These are phyloP conservation scores for Colletotrichum sp. DNA, from an alignment of 2,329 filamentous ascomycete species.

Conservation along the genomic window DNA sequence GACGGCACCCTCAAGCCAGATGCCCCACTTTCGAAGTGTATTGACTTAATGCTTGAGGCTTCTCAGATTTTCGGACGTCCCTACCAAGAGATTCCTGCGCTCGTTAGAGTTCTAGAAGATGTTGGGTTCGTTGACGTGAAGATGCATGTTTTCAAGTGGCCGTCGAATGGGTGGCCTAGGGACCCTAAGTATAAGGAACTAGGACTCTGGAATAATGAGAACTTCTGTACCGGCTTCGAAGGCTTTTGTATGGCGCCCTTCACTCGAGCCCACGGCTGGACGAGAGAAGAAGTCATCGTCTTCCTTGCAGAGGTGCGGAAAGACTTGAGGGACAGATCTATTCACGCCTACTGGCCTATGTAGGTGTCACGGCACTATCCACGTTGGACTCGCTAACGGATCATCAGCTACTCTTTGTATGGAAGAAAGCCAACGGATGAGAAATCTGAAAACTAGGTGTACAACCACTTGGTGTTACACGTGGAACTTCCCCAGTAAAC, in stretches of 20 bases:
- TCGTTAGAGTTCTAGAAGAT: conserved; percentile 26
- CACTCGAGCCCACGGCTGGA: conserved; percentile 34
- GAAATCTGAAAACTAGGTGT: fast-evolving
- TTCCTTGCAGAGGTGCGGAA: conserved; percentile 32
- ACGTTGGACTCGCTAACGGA: not conserved
- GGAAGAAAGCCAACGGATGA: not conserved
- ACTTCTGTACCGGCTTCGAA: conserved; percentile 32
- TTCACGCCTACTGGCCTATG: conserved; percentile 35
- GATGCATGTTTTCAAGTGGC: conserved; percentile 32
- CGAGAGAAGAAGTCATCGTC: conserved; percentile 31
- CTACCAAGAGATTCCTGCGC: conserved; percentile 20
- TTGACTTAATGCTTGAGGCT: not conserved
- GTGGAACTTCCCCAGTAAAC: no score
- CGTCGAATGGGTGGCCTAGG: conserved; percentile 33
- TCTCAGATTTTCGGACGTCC: conserved; percentile 31
- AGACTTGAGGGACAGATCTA: conserved; percentile 30
- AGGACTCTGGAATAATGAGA: conserved; percentile 26
- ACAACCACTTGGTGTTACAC: no score
- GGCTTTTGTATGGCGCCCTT: conserved; percentile 37
- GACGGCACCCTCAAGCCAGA: conserved; percentile 38
- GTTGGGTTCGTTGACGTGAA: conserved; percentile 35
- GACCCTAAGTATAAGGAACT: conserved; percentile 31
- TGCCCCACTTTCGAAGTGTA: conserved; percentile 31
- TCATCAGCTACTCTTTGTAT: not conserved
- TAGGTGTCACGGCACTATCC: no score